Evolutionary conservation across 345 rosid species (phyloP), one percentile per base, ranked within the genome.

Genomic region (Toxicodendron radicans): DNA sequence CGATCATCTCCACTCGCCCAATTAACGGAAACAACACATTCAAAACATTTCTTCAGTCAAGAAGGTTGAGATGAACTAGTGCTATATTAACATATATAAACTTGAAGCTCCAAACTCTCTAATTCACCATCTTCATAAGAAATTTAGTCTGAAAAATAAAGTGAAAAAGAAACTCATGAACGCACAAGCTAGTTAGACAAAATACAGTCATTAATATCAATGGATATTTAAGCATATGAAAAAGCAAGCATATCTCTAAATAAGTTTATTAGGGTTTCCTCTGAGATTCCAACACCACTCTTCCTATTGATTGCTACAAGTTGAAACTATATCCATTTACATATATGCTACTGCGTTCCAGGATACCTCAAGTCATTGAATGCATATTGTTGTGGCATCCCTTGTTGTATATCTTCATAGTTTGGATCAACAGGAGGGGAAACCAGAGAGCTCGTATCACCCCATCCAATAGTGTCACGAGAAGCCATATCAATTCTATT

Each of bases 181-280:
- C 35, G 59, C 51, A 46, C 20, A 62, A 41, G 32, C 12, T 52
- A 45, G 12, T 4, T 9, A n/a, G 49, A 63, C 27, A 49, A 57
- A 68, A 35, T 64, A 68, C 75, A 81, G 32, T 58, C 60, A 65
- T 49, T 11, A 38, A 38, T 38, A 32, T 71, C 24, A 70, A 75
- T 18, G 21, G 12, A 53, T 16, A n/a, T n/a, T n/a, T 9, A 76
- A 70, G 30, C 75, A 57, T 74, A 56, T n/a, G 57, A 57, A 69
- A 57, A 70, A 33, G 46, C 60, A 58, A 64, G 23, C 59, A 64
- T 56, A 49, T 72, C 53, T 65, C 35, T 33, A 32, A 41, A 76
- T 23, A n/a, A 68, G 65, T 68, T 75, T 63, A 73, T 76, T 79
- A 82, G 81, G 87, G 81, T 82, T 78, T 79, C 51, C 21, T 30